A percentile compares a stretch with the other conserved stretches of the same genome.
These are phyloP conservation scores for Fusarium sp. DNA, from an alignment of 2,329 filamentous ascomycete species.

Conservation along the genomic window DNA sequence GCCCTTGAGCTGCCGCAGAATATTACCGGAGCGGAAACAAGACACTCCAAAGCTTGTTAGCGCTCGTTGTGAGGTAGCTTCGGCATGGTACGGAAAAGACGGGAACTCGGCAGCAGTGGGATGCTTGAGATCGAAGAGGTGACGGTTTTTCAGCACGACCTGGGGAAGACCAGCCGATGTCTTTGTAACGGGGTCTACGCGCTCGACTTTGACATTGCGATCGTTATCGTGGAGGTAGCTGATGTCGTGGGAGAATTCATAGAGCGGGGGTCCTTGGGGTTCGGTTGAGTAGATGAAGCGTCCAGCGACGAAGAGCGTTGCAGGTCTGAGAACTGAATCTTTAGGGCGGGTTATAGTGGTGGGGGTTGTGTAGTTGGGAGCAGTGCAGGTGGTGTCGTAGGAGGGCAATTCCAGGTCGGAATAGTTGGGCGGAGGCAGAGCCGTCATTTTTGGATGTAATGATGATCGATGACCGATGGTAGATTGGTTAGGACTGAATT, in stretches of 20 bases:
- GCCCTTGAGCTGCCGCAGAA: conserved; percentile 37
- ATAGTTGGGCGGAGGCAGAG: conserved; percentile 20
- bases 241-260: conserved; percentile 50
- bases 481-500: neutral
- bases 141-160: conserved; percentile 43
- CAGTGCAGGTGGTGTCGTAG: conserved; percentile 34
- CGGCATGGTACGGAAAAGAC: conserved; percentile 47
- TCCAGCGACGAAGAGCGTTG: conserved; percentile 46
- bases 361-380: conserved; percentile 1
- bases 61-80: conserved; percentile 43
- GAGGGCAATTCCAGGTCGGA: conserved; percentile 32
- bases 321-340: conserved; percentile 39
- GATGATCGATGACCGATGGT: neutral
- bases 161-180: conserved; percentile 37
- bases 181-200: conserved; percentile 45
- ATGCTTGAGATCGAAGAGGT: conserved; percentile 50
- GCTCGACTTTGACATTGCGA: conserved; percentile 44
- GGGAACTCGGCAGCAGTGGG: conserved; percentile 41
- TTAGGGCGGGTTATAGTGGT: conserved; percentile 7
- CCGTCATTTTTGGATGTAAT: conserved; percentile 11
- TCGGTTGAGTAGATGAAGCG: conserved; percentile 48
- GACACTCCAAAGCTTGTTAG: conserved; percentile 45
- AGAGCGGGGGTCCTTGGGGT: conserved; percentile 44
- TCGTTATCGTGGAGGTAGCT: conserved; percentile 46
- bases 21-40: conserved; percentile 34